A percentile compares a stretch with the other conserved stretches of the same genome.
Evolutionary conservation across 2,329 filamentous ascomycete species (phyloP).

Genomic region (Parascedosporium putredinis): DNA sequence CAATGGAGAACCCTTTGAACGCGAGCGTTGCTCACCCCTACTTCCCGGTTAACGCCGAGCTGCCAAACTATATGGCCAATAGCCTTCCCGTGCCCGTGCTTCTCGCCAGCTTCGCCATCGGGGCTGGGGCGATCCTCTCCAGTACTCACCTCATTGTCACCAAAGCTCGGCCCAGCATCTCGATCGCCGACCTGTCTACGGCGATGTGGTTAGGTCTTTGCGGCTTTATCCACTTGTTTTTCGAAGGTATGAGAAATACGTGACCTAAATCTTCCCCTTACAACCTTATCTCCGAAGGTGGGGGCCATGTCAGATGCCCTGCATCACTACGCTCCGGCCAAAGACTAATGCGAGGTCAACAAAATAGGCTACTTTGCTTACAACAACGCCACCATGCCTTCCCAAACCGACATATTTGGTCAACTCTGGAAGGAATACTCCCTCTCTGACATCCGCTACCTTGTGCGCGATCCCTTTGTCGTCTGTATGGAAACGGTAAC

Average conservation of each 20-base stretch:
- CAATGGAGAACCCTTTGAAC: background rate
- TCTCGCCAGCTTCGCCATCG: slow-evolving; percentile 46
- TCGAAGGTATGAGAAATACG: slow-evolving; percentile 23
- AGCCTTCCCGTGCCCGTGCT: slow-evolving; percentile 48
- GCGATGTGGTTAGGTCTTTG: slow-evolving; percentile 71
- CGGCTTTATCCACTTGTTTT: slow-evolving; percentile 37
- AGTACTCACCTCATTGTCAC: slow-evolving; percentile 44
- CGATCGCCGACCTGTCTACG: slow-evolving; percentile 42
- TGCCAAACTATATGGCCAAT: slow-evolving; percentile 58
- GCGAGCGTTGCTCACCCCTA: slow-evolving; percentile 47
- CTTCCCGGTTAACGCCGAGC: slow-evolving; percentile 54
- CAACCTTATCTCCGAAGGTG: too few species aligned
- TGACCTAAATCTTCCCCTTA: too few species aligned
- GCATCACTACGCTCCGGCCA: too few species aligned
- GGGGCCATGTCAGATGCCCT: too few species aligned
- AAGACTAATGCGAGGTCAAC: background rate
- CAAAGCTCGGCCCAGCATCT: slow-evolving; percentile 40
- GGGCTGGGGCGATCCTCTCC: slow-evolving; percentile 46
- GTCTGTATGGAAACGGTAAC: slow-evolving; percentile 45
- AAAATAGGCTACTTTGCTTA: slow-evolving; percentile 36
- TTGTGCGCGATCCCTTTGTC: slow-evolving; percentile 41
- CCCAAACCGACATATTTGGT: slow-evolving; percentile 32
- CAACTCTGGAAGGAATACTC: slow-evolving; percentile 50
- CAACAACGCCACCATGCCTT: slow-evolving; percentile 30
- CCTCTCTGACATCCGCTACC: slow-evolving; percentile 44